These are phyloP conservation scores for Cladosporium austrohemisphaericum DNA, from an alignment of 2,329 filamentous ascomycete species.

Conservation along the genomic window DNA sequence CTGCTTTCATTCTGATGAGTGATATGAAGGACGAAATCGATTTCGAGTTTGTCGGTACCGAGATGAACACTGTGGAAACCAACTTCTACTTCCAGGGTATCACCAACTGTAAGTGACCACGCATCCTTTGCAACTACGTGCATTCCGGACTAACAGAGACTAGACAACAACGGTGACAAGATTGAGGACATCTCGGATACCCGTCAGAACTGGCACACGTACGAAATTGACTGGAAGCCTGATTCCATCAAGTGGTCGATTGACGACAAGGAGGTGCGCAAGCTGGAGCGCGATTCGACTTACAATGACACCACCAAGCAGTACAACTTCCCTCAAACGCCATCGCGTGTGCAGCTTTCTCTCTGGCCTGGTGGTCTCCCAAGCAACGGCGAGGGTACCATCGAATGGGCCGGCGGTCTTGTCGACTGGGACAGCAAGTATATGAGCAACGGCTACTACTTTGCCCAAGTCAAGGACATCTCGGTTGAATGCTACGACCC, in stretches of 20 bases:
- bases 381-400: conserved; percentile 76
- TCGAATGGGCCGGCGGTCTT: conserved; percentile 84
- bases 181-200: conserved; percentile 63
- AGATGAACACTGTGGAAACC: conserved; percentile 75
- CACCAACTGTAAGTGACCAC: conserved; percentile 67
- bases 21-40: conserved; percentile 99
- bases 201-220: conserved; percentile 76
- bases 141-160: conserved; percentile 19
- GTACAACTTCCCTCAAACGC: conserved; percentile 88
- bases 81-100: conserved; percentile 98
- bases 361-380: conserved; percentile 89
- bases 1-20: conserved; percentile 90
- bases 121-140: neutral
- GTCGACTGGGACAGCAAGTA: conserved; percentile 83
- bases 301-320: conserved; percentile 80
- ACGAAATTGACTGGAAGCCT: conserved; percentile 89
- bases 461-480: conserved; percentile 72
- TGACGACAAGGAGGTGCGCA: conserved; percentile 74
- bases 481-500: conserved; percentile 84
- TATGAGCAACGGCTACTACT: conserved; percentile 89
- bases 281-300: conserved; percentile 70
- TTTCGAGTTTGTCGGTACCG: conserved; percentile 86
- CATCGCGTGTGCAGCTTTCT: conserved; percentile 84
- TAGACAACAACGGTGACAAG: conserved; percentile 73
- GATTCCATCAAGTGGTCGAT: conserved; percentile 83